Conservation (phyloP, 2,329 filamentous ascomycete genomes). For the Periconia digitata region DNA sequence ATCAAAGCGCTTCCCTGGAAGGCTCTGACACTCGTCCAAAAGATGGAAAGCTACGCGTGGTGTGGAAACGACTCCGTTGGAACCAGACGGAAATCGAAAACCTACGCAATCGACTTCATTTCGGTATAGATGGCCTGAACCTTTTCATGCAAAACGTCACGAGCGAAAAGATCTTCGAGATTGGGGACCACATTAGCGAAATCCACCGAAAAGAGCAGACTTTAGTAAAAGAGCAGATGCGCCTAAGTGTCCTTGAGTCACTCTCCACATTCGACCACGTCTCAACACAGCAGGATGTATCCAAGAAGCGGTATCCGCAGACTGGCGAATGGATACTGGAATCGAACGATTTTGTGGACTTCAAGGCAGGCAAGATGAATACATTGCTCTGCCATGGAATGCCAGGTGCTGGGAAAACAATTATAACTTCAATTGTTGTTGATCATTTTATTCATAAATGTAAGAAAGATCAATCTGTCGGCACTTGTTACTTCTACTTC, state of each 20-base stretch:
- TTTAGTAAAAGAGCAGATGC: not conserved
- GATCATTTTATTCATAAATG: constrained; percentile 39
- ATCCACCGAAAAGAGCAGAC: not conserved
- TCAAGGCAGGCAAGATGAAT: constrained; percentile 5
- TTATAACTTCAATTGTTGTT: constrained; percentile 43
- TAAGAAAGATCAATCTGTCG: constrained; percentile 20
- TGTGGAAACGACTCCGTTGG: constrained; percentile 4
- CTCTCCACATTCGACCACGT: constrained; percentile 41
- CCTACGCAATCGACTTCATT: not conserved
- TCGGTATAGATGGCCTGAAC: constrained; percentile 1
- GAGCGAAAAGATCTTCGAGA: not conserved
- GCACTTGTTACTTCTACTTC: constrained; percentile 51
- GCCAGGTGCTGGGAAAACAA: constrained; percentile 52
- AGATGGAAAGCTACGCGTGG: constrained; percentile 12
- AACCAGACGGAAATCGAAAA: constrained; percentile 2
- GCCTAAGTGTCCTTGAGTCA: constrained; percentile 20
- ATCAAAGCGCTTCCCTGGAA: not conserved
- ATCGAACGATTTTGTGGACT: constrained; percentile 22
- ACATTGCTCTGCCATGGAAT: constrained; percentile 51
- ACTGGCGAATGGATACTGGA: constrained; percentile 52
- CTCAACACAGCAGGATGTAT: constrained; percentile 44
- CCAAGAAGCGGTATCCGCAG: constrained; percentile 35
- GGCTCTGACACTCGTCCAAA: constrained; percentile 6
- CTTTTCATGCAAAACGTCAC: constrained; percentile 1
- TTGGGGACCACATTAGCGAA: not conserved